phyloP scores from a whole-genome alignment of 2,329 filamentous ascomycete species.

The Neonectria faginata region DNA sequence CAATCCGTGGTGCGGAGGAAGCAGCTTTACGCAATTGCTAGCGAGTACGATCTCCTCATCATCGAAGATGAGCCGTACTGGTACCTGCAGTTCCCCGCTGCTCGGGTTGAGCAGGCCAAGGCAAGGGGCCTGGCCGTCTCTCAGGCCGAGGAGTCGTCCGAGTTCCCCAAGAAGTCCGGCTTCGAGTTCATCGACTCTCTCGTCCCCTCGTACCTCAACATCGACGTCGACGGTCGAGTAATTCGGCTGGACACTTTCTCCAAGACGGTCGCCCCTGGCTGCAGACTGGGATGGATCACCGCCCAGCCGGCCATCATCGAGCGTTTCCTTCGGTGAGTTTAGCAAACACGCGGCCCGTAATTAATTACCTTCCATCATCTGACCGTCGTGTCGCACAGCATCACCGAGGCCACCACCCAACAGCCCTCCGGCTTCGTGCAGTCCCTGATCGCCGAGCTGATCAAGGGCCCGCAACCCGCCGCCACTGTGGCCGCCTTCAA shows the following conservation, averaged over 20 bases:
- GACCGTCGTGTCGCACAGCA: slow-evolving; percentile 56
- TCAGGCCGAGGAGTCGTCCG: slow-evolving; percentile 46
- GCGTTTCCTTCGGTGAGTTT: slow-evolving; percentile 63
- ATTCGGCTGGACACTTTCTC: slow-evolving; percentile 93
- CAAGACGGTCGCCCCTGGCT: slow-evolving; percentile 91
- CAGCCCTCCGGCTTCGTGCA: slow-evolving; percentile 93
- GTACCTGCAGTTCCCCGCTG: slow-evolving; percentile 90
- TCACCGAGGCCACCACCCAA: slow-evolving; percentile 82
- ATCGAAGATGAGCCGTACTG: slow-evolving; percentile 96
- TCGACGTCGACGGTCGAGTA: slow-evolving; percentile 89
- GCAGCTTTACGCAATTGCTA: slow-evolving; percentile 83
- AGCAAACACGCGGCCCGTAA: no score
- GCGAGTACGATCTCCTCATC: slow-evolving; percentile 88
- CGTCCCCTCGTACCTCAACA: slow-evolving; percentile 81
- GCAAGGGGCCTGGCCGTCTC: slow-evolving; percentile 55
- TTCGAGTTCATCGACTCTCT: slow-evolving; percentile 86
- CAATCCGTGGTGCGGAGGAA: slow-evolving; percentile 79
- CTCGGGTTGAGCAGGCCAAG: slow-evolving; percentile 64
- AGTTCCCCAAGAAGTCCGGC: slow-evolving; percentile 63
- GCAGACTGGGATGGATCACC: slow-evolving; percentile 90
- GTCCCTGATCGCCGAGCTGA: slow-evolving; percentile 79
- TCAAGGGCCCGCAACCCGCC: slow-evolving; percentile 75
- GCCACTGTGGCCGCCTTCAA: slow-evolving; percentile 55
- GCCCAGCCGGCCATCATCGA: slow-evolving; percentile 83
- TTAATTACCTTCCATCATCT: slow-evolving; percentile 6